phyloP scores from a whole-genome alignment of 140 eudicot species.

The Stevia rebaudiana region DNA sequence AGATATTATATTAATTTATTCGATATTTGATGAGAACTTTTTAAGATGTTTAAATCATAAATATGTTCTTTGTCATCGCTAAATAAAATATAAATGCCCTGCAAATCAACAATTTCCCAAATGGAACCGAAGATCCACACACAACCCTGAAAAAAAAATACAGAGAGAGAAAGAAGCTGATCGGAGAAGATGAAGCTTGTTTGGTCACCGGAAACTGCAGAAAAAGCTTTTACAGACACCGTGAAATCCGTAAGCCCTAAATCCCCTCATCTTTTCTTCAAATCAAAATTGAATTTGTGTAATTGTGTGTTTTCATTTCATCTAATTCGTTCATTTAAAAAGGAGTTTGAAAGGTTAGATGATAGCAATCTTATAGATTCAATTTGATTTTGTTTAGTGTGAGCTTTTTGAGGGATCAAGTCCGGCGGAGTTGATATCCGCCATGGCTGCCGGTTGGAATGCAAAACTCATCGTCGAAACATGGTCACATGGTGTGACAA shows the following conservation, averaged over 20 bases:
- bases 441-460: slow-evolving; percentile 99
- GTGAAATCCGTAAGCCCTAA: slow-evolving; percentile 48
- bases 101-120: slow-evolving; percentile 13
- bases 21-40: slow-evolving; percentile 1
- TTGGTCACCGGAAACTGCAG: slow-evolving; percentile 81
- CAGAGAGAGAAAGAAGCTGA: slow-evolving; percentile 1
- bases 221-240: slow-evolving; percentile 66
- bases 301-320: too few species aligned
- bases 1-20: too few species aligned
- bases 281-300: too few species aligned
- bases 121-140: slow-evolving; percentile 6
- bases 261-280: background rate
- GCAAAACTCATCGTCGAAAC: slow-evolving; percentile 68
- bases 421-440: slow-evolving; percentile 84
- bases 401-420: slow-evolving; percentile 50
- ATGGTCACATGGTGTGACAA: slow-evolving; percentile 57
- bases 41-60: background rate
- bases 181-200: slow-evolving; percentile 55
- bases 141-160: background rate
- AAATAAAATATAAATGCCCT: slow-evolving; percentile 14
- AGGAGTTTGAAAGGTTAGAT: too few species aligned
- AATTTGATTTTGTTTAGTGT: slow-evolving; percentile 26
- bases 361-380: too few species aligned
- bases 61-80: too few species aligned
- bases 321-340: too few species aligned